These are phyloP conservation scores for Apiotrichum montevideense DNA, from an alignment of 1,284 basidiomycete species.

Conservation along the genomic window DNA sequence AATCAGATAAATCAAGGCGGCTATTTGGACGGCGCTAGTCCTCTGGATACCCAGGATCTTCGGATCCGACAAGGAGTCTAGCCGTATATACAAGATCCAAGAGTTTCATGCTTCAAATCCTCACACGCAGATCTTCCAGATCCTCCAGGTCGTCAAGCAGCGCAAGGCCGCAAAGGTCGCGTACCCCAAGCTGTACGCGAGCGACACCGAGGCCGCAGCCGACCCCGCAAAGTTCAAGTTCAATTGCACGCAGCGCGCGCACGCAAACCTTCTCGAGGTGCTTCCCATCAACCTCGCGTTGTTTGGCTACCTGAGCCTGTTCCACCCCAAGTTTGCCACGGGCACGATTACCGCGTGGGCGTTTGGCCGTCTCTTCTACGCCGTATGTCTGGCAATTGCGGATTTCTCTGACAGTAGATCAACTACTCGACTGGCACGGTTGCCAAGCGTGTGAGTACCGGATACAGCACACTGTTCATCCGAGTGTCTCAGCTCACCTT, in stretches of 20 bases:
- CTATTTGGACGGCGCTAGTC: too few species aligned
- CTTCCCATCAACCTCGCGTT: constrained; percentile 26
- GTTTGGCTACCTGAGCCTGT: constrained; percentile 29
- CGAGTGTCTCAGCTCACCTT: too few species aligned
- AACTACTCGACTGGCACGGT: constrained; percentile 20
- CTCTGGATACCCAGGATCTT: too few species aligned
- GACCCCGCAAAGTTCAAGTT: constrained; percentile 36
- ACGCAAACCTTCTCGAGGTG: constrained; percentile 40
- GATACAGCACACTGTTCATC: too few species aligned
- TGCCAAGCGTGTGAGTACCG: too few species aligned
- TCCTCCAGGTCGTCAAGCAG: constrained; percentile 14
- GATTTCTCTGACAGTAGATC: constrained; percentile 7
- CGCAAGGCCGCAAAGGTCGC: constrained; percentile 30
- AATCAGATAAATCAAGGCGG: background rate
- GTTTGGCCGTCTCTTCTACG: constrained; percentile 30
- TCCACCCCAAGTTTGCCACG: constrained; percentile 32
- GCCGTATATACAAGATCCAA: too few species aligned
- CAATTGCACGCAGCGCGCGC: constrained; percentile 40
- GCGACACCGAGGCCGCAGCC: constrained; percentile 34
- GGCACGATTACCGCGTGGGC: constrained; percentile 20
- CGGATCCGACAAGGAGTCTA: too few species aligned
- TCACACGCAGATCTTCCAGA: constrained; percentile 30
- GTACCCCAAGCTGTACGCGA: constrained; percentile 38
- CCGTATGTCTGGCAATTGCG: constrained; percentile 19
- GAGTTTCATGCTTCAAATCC: background rate